A percentile compares a stretch with the other conserved stretches of the same genome.
These are phyloP conservation scores for Casuarina equisetifolia DNA, from an alignment of 306 rosid species.

Conservation along the genomic window DNA sequence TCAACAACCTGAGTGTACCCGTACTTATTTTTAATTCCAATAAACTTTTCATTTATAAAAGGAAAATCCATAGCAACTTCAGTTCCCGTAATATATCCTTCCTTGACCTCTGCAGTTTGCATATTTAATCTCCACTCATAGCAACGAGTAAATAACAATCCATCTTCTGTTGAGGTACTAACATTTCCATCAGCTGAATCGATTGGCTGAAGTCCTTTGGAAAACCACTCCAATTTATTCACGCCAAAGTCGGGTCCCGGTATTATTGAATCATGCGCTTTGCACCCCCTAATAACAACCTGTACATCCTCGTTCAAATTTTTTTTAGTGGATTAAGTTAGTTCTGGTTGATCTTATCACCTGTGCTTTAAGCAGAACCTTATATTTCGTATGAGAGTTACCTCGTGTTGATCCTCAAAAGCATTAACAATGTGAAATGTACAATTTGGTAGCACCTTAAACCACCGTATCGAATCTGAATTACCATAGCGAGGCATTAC, in stretches of 20 bases:
- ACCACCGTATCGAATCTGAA: constrained; percentile 46
- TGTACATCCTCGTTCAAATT: constrained; percentile 5
- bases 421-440: constrained; percentile 48
- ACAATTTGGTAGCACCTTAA: constrained; percentile 48
- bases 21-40: constrained; percentile 36
- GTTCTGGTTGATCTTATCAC: too few species aligned
- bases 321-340: too few species aligned
- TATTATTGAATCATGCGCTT: constrained; percentile 43
- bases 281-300: constrained; percentile 58
- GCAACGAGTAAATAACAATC: constrained; percentile 21
- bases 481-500: constrained; percentile 56
- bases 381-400: neutral
- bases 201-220: constrained; percentile 8
- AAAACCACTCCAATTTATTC: constrained; percentile 34
- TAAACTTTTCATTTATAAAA: constrained; percentile 32
- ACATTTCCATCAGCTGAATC: neutral
- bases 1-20: constrained; percentile 49
- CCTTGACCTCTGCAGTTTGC: constrained; percentile 31
- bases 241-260: constrained; percentile 32
- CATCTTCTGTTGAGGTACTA: neutral
- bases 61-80: constrained; percentile 45
- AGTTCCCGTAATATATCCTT: constrained; percentile 28
- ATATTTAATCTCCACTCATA: constrained; percentile 56
- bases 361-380: too few species aligned
- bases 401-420: constrained; percentile 53